These are phyloP conservation scores for Aegilops tauschii DNA, from an alignment of 176 grass and related monocot species.

Conservation along the genomic window DNA sequence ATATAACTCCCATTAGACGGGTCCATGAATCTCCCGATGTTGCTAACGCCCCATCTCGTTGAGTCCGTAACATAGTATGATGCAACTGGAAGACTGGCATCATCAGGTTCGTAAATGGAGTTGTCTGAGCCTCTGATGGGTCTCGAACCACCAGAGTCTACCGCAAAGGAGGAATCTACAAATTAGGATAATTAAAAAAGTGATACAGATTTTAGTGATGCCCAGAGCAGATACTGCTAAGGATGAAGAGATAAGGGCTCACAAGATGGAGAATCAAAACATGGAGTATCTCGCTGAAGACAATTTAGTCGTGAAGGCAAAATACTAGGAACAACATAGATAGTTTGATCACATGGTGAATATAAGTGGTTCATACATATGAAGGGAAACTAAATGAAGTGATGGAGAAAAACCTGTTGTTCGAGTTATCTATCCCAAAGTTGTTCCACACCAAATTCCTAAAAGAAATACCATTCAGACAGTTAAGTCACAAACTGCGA, in stretches of 20 bases:
- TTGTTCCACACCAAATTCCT: slow-evolving; percentile 64
- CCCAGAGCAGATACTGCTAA: background rate
- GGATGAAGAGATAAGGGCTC: background rate
- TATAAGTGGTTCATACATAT: background rate
- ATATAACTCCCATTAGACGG: too few species aligned
- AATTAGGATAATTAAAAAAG: too few species aligned
- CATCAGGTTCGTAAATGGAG: slow-evolving; percentile 37
- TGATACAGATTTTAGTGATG: too few species aligned
- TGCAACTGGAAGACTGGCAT: slow-evolving; percentile 10
- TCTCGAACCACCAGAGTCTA: too few species aligned
- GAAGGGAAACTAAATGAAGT: background rate
- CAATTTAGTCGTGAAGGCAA: slow-evolving; percentile 50
- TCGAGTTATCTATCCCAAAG: slow-evolving; percentile 36
- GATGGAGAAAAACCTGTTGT: slow-evolving; percentile 25
- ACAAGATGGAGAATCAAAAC: slow-evolving; percentile 39
- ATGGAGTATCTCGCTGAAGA: slow-evolving; percentile 49
- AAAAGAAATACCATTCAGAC: background rate
- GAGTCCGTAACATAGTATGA: slow-evolving; percentile 36
- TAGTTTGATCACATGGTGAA: too few species aligned
- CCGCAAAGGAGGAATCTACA: too few species aligned
- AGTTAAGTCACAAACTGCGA: background rate
- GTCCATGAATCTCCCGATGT: slow-evolving; percentile 3
- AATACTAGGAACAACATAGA: background rate
- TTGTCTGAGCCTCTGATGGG: background rate
- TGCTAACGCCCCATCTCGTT: slow-evolving; percentile 48